Evolutionary conservation across 208 protist genomes (phyloP).

Genomic region (Kentomonas sorsogonicus): DNA sequence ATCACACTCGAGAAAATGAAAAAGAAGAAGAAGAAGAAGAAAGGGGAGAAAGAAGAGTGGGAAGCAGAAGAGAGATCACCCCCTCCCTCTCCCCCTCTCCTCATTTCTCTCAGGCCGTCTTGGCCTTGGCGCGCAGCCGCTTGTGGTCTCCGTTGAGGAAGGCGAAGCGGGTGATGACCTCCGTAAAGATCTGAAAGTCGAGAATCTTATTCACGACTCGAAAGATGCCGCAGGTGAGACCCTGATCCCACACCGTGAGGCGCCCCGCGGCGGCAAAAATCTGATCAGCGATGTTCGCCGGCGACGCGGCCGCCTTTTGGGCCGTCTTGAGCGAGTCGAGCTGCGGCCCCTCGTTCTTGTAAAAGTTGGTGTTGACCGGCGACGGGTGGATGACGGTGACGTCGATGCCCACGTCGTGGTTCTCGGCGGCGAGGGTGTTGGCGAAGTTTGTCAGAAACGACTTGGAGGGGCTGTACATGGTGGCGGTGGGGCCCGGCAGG

Average conservation of each 20-base stretch:
- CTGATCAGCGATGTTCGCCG: constrained; percentile 74
- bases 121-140: constrained; percentile 44
- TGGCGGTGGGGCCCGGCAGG: constrained; percentile 82
- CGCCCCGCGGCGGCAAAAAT: constrained; percentile 82
- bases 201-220: constrained; percentile 74
- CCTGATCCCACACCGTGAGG: constrained; percentile 83
- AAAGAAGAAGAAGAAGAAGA: constrained; percentile 3
- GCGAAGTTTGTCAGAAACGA: constrained; percentile 88
- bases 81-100: background rate
- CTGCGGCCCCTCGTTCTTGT: constrained; percentile 77
- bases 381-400: constrained; percentile 86
- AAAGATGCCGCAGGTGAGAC: constrained; percentile 57
- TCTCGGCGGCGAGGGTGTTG: constrained; percentile 71
- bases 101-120: constrained; percentile 9
- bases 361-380: constrained; percentile 87
- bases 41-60: background rate
- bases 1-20: background rate
- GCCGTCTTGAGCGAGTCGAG: constrained; percentile 68
- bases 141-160: constrained; percentile 68
- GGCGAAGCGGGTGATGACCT: constrained; percentile 73
- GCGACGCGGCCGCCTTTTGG: constrained; percentile 61
- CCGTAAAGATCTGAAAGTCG: constrained; percentile 80
- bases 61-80: background rate
- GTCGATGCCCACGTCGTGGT: constrained; percentile 77
- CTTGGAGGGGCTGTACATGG: constrained; percentile 90